phyloP scores from a whole-genome alignment of 2,329 filamentous ascomycete species.

The Alternaria consortialis region DNA sequence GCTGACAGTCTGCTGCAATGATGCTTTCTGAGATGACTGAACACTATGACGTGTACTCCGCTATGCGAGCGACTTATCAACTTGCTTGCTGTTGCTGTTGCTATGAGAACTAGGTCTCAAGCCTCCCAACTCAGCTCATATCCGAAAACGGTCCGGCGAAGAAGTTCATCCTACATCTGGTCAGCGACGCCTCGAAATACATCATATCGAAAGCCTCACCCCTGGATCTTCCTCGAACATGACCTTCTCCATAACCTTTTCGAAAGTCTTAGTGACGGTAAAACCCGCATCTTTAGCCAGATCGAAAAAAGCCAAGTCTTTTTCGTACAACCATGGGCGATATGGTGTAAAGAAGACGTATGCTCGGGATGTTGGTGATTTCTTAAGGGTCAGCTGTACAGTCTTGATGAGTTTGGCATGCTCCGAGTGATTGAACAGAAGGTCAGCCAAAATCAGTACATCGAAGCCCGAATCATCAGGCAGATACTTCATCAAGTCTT shows the following conservation, averaged over 20 bases:
- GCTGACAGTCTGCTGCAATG: background rate
- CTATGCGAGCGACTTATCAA: background rate
- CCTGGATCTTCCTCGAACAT: constrained; percentile 91
- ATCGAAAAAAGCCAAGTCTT: constrained; percentile 88
- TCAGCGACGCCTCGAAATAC: background rate
- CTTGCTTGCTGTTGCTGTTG: background rate
- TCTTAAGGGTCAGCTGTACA: constrained; percentile 72
- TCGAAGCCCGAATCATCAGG: constrained; percentile 69
- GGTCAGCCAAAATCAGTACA: constrained; percentile 83
- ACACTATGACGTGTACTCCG: background rate
- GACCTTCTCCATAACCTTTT: constrained; percentile 82
- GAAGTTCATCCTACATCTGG: constrained; percentile 69
- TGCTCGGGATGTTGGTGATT: constrained; percentile 66
- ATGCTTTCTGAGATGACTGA: no score
- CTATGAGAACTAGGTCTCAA: constrained; percentile 7
- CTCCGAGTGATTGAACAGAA: constrained; percentile 91
- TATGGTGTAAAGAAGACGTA: constrained; percentile 96
- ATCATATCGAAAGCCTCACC: constrained; percentile 52
- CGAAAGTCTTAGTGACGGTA: constrained; percentile 78
- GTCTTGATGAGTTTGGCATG: constrained; percentile 80
- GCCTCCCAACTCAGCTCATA: constrained; percentile 73
- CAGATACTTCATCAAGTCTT: constrained; percentile 67
- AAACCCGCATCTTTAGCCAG: constrained; percentile 76
- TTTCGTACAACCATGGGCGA: constrained; percentile 85
- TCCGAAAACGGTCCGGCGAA: constrained; percentile 83